Evolutionary conservation across 176 grass and related monocot genomes (phyloP).

Genomic region (Oryza glaberrima): DNA sequence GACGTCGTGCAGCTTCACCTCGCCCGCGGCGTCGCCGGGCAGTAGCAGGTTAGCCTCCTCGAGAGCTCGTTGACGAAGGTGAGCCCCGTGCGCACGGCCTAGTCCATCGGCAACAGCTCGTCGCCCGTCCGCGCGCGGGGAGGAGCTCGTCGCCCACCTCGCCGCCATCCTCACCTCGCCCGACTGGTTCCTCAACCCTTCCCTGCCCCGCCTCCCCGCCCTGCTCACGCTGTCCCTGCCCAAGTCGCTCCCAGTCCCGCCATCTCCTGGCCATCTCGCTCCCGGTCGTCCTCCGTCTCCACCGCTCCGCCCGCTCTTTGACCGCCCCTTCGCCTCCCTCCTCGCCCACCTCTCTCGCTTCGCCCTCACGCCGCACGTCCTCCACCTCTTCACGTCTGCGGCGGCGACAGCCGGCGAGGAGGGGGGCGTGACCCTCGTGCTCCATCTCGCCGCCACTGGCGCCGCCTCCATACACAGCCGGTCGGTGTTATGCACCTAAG

Average conservation of each 20-base stretch:
- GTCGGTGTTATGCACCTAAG: no score
- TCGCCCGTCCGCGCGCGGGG: no score
- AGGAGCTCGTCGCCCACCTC: slow-evolving; percentile 44
- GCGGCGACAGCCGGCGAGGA: no score
- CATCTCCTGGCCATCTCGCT: slow-evolving; percentile 41
- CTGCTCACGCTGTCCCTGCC: slow-evolving; percentile 52
- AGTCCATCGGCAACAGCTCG: no score
- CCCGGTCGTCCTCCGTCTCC: slow-evolving; percentile 51
- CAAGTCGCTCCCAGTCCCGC: slow-evolving; percentile 25
- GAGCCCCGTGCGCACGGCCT: no score
- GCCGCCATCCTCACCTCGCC: slow-evolving; percentile 35
- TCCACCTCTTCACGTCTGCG: slow-evolving; percentile 35
- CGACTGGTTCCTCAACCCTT: slow-evolving; percentile 40
- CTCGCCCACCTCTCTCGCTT: slow-evolving; percentile 37
- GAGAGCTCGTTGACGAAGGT: no score
- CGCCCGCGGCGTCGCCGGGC: no score
- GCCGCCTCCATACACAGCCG: no score
- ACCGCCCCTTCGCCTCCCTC: slow-evolving; percentile 47
- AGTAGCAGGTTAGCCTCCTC: no score
- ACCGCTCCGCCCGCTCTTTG: slow-evolving; percentile 47
- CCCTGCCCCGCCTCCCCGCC: slow-evolving; percentile 43
- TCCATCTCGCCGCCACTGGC: no score
- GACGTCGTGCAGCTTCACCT: no score
- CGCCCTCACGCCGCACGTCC: slow-evolving; percentile 29
- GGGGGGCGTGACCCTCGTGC: no score